Base-by-base conservation (phyloP, 208 protist species). In the Crithidia thermophila region DNA sequence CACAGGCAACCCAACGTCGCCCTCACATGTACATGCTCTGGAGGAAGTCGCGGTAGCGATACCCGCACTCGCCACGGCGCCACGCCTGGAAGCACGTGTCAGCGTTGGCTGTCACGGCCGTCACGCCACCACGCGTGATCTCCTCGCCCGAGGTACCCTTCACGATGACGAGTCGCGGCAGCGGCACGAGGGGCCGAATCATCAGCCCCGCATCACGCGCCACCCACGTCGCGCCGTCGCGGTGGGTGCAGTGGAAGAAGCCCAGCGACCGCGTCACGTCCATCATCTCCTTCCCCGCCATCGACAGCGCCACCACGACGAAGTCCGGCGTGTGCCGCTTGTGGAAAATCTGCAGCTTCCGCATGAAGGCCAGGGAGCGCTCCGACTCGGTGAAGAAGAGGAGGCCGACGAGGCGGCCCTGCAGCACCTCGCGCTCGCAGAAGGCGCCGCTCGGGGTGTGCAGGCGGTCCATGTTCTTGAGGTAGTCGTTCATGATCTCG, bases 321-420 rank as follows among this genome's bases (percentile, higher is more conserved):
- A 95, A 85, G 67, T 95, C 83, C 4, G 82, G 82, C 37, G 60
- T 72, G 67, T 93, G 84, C 42, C 45, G 16, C 34, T 79, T 66
- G 34, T 85, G 75, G 56, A 95, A 85, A 0, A 6, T 16, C 39
- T 84, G 59, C 20, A 95, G 72, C 16, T 42, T 20, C 21, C 65
- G 81, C 87, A 95, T 91, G 58, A 95, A 95, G 39, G 57, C 51
- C 14, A 81, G 57, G 27, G 77, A 87, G 21, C 85, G 79, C 59
- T 93, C 84, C 42, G 82, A 79, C 55, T 92, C 86, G 5, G 83
- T 87, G 72, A 93, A 95, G 72, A 90, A 95, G 52, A 93, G 77
- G 0, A 93, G 55, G 2, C 87, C 90, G 13, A 93, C 90, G 23
- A 95, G 57, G 4, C 87, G 76, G 8, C 90, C 90, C 59, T 82